These are phyloP conservation scores for Pugionium cornutum DNA, from an alignment of 345 rosid species.

Conservation along the genomic window DNA sequence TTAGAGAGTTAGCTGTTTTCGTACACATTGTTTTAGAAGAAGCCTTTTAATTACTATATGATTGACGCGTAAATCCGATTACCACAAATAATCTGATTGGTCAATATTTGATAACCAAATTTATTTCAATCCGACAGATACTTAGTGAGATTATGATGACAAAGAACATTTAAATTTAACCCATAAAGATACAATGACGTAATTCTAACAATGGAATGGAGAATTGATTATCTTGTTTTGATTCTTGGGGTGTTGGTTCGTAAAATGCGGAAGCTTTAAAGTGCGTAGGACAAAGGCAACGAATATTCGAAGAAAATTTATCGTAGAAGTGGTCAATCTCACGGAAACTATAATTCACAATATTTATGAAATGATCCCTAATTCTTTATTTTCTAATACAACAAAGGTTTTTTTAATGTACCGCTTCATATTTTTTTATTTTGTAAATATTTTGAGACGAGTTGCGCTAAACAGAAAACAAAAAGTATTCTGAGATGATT, in stretches of 20 bases:
- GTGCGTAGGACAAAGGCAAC: conserved; percentile 44
- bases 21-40: too few species aligned
- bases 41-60: too few species aligned
- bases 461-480: neutral
- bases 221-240: conserved; percentile 22
- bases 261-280: conserved; percentile 14
- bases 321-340: neutral
- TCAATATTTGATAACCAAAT: neutral
- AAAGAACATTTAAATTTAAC: neutral
- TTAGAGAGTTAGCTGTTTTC: too few species aligned
- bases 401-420: conserved; percentile 8
- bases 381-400: neutral
- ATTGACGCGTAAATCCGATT: too few species aligned
- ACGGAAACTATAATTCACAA: neutral
- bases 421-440: neutral
- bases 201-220: conserved; percentile 18
- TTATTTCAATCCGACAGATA: neutral
- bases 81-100: too few species aligned
- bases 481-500: too few species aligned
- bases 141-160: neutral
- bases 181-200: conserved; percentile 31
- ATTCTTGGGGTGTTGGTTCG: conserved; percentile 34
- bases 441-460: neutral
- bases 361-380: neutral
- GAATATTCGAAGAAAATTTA: conserved; percentile 32